Evolutionary conservation across 495 filamentous ascomycete genomes (phyloP).

Genomic region (Talaromyces wortmannii): DNA sequence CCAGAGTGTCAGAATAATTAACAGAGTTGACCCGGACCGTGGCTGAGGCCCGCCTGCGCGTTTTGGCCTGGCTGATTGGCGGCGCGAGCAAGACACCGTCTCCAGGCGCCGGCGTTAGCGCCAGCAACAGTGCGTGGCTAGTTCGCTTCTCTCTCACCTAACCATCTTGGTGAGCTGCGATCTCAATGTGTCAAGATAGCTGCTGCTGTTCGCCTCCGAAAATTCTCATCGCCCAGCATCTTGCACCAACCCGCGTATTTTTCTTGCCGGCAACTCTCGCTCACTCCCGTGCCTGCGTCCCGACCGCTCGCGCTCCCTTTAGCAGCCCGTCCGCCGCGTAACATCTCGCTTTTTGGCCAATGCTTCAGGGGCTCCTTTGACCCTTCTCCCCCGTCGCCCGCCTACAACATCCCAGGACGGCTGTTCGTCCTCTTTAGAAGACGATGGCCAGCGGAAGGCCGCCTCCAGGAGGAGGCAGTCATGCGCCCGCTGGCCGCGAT

Average conservation of each 20-base stretch:
- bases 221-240: too few relatives aligned
- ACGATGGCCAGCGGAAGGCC: conserved; percentile 59
- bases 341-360: conserved; percentile 19
- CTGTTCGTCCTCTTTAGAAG: conserved; percentile 32
- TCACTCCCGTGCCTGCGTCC: conserved; percentile 1
- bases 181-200: not conserved
- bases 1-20: not conserved
- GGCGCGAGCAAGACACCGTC: not conserved
- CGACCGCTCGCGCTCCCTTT: not conserved
- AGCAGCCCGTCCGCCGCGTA: not conserved
- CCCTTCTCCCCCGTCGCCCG: not conserved
- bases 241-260: too few relatives aligned
- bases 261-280: not conserved
- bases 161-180: too few relatives aligned
- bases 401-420: conserved; percentile 18
- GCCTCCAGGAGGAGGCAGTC: conserved; percentile 43
- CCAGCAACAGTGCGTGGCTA: not conserved
- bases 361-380: conserved; percentile 35
- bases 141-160: not conserved
- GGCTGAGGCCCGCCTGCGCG: not conserved
- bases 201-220: not conserved
- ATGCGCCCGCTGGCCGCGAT: conserved; percentile 49
- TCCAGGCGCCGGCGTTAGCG: not conserved
- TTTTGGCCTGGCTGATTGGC: not conserved
- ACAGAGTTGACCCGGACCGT: not conserved